These are phyloP conservation scores for Mortierella sp. DNA, from an alignment of 371 early-diverging fungal species.

Conservation along the genomic window DNA sequence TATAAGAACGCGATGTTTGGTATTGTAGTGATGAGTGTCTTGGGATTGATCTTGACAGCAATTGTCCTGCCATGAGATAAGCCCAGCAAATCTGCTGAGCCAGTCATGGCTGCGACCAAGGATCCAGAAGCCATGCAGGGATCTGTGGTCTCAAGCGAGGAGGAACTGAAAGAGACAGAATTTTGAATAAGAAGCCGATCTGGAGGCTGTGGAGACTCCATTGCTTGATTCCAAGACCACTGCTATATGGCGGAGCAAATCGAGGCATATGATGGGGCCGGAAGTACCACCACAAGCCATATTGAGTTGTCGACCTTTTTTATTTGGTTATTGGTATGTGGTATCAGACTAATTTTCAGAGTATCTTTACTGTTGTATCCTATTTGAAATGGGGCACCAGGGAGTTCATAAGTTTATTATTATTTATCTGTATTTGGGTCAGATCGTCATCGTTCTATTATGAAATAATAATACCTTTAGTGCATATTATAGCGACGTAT, in stretches of 20 bases:
- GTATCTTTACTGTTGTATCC: too few relatives aligned
- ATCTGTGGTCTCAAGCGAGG: not conserved
- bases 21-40: constrained; percentile 31
- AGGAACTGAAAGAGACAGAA: not conserved
- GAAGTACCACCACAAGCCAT: constrained; percentile 9
- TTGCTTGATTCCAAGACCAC: constrained; percentile 3
- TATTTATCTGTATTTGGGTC: too few relatives aligned
- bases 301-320: too few relatives aligned
- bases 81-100: constrained; percentile 11
- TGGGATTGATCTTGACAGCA: constrained; percentile 23
- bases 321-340: too few relatives aligned
- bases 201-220: not conserved
- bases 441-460: too few relatives aligned
- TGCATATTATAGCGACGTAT: too few relatives aligned
- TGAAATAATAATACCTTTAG: too few relatives aligned
- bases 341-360: too few relatives aligned
- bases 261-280: not conserved
- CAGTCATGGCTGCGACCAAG: not conserved
- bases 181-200: not conserved
- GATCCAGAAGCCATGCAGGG: not conserved
- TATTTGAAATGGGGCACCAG: too few relatives aligned
- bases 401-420: too few relatives aligned
- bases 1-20: constrained; percentile 46
- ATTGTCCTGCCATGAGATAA: constrained; percentile 43
- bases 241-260: not conserved